Percentiles rank a stretch among this genome's conserved stretches.
These are phyloP conservation scores for Apium graveolens DNA, from an alignment of 129 eudicot genomes.

Conservation along the genomic window DNA sequence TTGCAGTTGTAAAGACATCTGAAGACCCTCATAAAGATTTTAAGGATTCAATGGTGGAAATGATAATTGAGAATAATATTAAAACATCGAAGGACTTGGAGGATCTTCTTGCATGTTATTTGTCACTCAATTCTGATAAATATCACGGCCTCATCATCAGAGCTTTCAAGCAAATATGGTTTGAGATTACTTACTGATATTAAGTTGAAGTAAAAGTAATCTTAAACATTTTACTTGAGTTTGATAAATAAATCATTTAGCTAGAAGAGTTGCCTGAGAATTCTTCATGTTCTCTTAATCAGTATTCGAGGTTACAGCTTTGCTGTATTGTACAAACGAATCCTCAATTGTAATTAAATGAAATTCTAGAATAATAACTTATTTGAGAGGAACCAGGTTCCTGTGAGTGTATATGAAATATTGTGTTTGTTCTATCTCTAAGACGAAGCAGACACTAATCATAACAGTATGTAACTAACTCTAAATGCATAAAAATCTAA, in stretches of 20 bases:
- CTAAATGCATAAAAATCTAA: not conserved
- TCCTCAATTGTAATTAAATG: not conserved
- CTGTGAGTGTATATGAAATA: not conserved
- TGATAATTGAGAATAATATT: slow-evolving; percentile 61
- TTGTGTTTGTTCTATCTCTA: not conserved
- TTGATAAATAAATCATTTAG: not conserved
- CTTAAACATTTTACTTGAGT: not conserved
- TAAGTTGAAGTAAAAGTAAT: not conserved
- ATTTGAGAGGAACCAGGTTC: not conserved
- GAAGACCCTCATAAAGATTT: slow-evolving; percentile 7
- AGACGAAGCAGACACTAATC: not conserved
- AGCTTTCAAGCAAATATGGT: slow-evolving; percentile 84
- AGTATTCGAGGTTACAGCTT: not conserved
- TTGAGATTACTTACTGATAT: slow-evolving; percentile 33
- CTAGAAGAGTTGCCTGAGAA: not conserved
- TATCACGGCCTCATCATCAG: slow-evolving; percentile 32
- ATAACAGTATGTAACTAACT: no score
- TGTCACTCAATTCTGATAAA: slow-evolving; percentile 58
- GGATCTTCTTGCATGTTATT: slow-evolving; percentile 61
- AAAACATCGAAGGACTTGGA: slow-evolving; percentile 17
- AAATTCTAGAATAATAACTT: no score
- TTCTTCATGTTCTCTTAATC: not conserved
- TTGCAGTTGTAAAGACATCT: slow-evolving; percentile 58
- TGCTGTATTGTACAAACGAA: not conserved
- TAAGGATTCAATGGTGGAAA: slow-evolving; percentile 54